phyloP scores from a whole-genome alignment of 495 filamentous ascomycete genomes.

The Xylaria longipes region DNA sequence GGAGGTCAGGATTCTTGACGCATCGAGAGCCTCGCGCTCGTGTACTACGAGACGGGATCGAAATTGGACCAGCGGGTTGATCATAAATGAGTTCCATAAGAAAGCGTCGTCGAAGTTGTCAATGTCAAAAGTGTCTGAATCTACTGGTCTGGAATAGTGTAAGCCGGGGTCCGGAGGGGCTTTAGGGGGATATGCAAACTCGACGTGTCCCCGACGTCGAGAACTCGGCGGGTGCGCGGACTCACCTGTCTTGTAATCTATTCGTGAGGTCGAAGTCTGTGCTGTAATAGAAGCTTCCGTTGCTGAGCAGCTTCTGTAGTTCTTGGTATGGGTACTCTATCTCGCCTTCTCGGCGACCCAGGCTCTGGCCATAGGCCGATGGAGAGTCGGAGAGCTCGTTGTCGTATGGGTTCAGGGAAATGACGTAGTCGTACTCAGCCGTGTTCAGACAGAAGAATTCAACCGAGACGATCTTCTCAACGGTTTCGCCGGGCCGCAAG shows the following conservation, averaged over 20 bases:
- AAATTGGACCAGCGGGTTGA: slow-evolving; percentile 86
- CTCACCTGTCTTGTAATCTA: slow-evolving; percentile 87
- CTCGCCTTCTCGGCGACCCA: slow-evolving; percentile 68
- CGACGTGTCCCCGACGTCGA: slow-evolving; percentile 7
- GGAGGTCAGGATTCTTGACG: slow-evolving; percentile 86
- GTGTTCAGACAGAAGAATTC: slow-evolving; percentile 93
- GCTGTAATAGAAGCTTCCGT: slow-evolving; percentile 98
- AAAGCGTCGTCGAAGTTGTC: slow-evolving; percentile 87
- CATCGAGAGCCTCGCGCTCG: slow-evolving; percentile 78
- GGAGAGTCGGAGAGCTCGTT: slow-evolving; percentile 48
- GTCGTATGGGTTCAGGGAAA: slow-evolving; percentile 61
- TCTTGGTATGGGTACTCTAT: slow-evolving; percentile 88
- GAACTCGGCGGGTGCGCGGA: slow-evolving; percentile 7
- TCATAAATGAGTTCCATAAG: slow-evolving; percentile 98
- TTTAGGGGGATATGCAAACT: slow-evolving; percentile 7
- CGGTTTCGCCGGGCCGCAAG: slow-evolving; percentile 83
- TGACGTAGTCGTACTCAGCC: slow-evolving; percentile 80
- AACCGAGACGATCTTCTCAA: slow-evolving; percentile 84
- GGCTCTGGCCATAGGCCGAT: slow-evolving; percentile 62
- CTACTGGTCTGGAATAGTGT: slow-evolving; percentile 43
- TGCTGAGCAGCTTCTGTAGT: slow-evolving; percentile 86
- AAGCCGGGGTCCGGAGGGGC: slow-evolving; percentile 21
- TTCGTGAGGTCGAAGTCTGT: slow-evolving; percentile 96
- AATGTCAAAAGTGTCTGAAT: slow-evolving; percentile 72
- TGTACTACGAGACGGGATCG: slow-evolving; percentile 75